These are phyloP conservation scores for Anthracocystis panici-leucophaei DNA, from an alignment of 1,284 basidiomycete species.

Conservation along the genomic window DNA sequence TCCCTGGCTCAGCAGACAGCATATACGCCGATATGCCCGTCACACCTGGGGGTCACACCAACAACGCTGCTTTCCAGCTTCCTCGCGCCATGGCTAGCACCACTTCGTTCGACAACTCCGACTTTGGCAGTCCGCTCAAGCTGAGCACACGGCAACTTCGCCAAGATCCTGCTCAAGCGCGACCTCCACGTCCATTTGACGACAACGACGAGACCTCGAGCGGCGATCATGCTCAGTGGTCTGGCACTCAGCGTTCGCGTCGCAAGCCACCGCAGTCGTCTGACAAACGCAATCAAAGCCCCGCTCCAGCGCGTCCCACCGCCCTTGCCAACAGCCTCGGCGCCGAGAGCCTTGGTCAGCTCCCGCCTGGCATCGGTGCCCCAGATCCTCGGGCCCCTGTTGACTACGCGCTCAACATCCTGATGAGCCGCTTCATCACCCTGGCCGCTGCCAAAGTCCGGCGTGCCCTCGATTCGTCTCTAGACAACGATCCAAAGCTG, in stretches of 20 bases:
- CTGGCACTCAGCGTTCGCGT: conserved; percentile 13
- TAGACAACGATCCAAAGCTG: conserved; percentile 48
- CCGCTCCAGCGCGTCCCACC: conserved; percentile 23
- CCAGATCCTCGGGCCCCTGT: conserved; percentile 53
- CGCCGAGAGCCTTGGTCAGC: conserved; percentile 41
- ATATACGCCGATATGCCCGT: conserved; percentile 40
- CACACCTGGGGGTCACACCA: conserved; percentile 42
- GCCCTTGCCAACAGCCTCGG: conserved; percentile 41
- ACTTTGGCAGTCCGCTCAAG: conserved; percentile 32
- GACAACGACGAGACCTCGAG: conserved; percentile 42
- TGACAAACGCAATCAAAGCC: conserved; percentile 10
- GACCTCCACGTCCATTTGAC: conserved; percentile 20
- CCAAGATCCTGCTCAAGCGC: conserved; percentile 14
- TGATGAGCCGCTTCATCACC: conserved; percentile 60
- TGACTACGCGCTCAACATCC: conserved; percentile 64
- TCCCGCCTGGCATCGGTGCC: conserved; percentile 53
- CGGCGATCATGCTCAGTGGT: conserved; percentile 43
- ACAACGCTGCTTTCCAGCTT: conserved; percentile 40
- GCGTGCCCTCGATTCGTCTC: conserved; percentile 44
- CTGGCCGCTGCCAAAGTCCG: conserved; percentile 51
- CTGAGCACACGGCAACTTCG: conserved; percentile 24
- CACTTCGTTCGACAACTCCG: conserved; percentile 40
- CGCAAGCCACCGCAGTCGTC: conserved; percentile 11
- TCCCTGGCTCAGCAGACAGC: conserved; percentile 38
- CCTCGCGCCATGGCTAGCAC: conserved; percentile 47